A percentile compares a stretch with the other conserved stretches of the same genome.
These are phyloP conservation scores for Monilinia laxa DNA, from an alignment of 2,329 filamentous ascomycete species.

Conservation along the genomic window DNA sequence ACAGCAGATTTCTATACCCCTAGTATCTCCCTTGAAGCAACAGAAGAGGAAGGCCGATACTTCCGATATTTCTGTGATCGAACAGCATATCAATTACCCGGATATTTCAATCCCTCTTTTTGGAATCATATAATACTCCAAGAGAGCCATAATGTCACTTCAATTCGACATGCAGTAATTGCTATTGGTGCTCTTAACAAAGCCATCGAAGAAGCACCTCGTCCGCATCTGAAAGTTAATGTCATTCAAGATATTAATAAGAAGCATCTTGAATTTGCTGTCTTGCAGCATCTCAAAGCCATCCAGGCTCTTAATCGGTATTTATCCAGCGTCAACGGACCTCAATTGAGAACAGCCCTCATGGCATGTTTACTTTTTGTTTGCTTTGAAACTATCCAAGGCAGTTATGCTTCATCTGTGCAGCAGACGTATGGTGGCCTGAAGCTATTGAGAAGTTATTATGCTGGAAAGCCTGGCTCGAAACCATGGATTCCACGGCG, in stretches of 20 bases:
- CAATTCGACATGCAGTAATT: slow-evolving; percentile 65
- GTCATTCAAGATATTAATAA: slow-evolving; percentile 45
- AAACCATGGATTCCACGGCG: slow-evolving; percentile 29
- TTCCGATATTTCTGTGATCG: slow-evolving; percentile 61
- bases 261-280: slow-evolving; percentile 58
- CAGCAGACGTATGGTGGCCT: slow-evolving; percentile 60
- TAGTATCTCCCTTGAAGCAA: slow-evolving; percentile 48
- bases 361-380: slow-evolving; percentile 39
- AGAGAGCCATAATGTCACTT: slow-evolving; percentile 58
- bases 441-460: slow-evolving; percentile 49
- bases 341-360: slow-evolving; percentile 44
- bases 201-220: slow-evolving; percentile 50
- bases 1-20: slow-evolving; percentile 29
- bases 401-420: slow-evolving; percentile 58
- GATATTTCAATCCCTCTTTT: slow-evolving; percentile 64
- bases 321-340: slow-evolving; percentile 45
- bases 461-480: slow-evolving; percentile 32
- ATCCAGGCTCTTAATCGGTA: slow-evolving; percentile 51
- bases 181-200: slow-evolving; percentile 66
- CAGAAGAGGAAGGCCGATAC: slow-evolving; percentile 55
- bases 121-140: slow-evolving; percentile 63
- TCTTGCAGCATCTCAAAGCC: slow-evolving; percentile 59
- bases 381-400: slow-evolving; percentile 39
- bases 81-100: slow-evolving; percentile 61
- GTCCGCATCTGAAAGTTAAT: slow-evolving; percentile 37